These are phyloP conservation scores for Saxophila tyrrhenica DNA, from an alignment of 495 filamentous ascomycete species.

Conservation along the genomic window DNA sequence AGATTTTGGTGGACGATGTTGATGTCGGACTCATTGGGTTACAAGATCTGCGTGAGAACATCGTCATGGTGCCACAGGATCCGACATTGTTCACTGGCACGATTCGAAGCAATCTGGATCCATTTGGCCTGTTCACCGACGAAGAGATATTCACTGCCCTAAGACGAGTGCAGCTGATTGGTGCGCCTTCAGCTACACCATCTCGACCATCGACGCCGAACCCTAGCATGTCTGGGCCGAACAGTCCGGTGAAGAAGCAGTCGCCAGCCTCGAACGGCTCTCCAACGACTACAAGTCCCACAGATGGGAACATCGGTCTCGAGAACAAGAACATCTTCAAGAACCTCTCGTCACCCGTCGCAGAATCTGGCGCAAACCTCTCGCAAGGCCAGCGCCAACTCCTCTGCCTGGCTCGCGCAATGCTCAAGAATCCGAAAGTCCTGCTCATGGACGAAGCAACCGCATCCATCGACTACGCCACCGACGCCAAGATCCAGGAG, in stretches of 20 bases:
- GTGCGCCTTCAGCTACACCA: constrained; percentile 41
- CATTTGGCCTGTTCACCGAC: constrained; percentile 82
- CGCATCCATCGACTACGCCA: constrained; percentile 93
- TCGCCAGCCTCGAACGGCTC: background rate
- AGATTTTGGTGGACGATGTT: constrained; percentile 80
- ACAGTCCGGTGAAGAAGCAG: constrained; percentile 28
- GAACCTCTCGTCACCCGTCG: constrained; percentile 70
- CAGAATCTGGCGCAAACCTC: constrained; percentile 89
- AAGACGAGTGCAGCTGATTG: constrained; percentile 82
- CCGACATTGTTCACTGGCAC: constrained; percentile 96
- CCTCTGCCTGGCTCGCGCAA: constrained; percentile 83
- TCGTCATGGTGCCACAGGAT: constrained; percentile 97
- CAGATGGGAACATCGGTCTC: no score
- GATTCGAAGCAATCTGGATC: constrained; percentile 88
- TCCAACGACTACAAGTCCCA: no score
- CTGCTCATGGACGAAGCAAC: constrained; percentile 99
- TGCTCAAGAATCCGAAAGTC: constrained; percentile 84
- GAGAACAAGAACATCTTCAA: constrained; percentile 93
- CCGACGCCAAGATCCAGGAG: constrained; percentile 90
- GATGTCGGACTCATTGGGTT: constrained; percentile 84
- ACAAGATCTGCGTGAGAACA: constrained; percentile 79
- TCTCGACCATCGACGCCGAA: constrained; percentile 28
- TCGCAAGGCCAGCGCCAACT: constrained; percentile 96
- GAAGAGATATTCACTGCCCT: constrained; percentile 82
- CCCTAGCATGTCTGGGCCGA: constrained; percentile 19